Evolutionary conservation across 2,329 filamentous ascomycete species (phyloP).

Genomic region (Nemania diffusa): DNA sequence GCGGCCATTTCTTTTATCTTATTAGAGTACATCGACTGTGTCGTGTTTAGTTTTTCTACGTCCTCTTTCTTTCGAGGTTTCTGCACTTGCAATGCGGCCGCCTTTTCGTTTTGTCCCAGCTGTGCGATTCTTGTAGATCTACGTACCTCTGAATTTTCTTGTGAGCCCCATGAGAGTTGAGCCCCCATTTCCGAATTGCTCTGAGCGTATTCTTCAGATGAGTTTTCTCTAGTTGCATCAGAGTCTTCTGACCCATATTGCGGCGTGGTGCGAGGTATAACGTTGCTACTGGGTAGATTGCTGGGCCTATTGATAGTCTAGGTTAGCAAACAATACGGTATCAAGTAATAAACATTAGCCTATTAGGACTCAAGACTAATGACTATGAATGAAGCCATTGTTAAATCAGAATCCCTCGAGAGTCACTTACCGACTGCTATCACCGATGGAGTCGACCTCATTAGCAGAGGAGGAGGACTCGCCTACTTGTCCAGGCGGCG

Average conservation of each 20-base stretch:
- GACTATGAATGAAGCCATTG: background rate
- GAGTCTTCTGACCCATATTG: background rate
- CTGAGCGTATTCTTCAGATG: background rate
- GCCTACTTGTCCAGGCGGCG: background rate
- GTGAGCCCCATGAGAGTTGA: too few relatives aligned
- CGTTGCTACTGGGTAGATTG: background rate
- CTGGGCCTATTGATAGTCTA: background rate
- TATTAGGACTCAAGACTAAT: background rate
- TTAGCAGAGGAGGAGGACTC: too few relatives aligned
- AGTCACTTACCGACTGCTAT: slow-evolving; percentile 3
- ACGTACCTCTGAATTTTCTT: too few relatives aligned
- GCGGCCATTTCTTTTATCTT: background rate
- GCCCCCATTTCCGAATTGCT: background rate
- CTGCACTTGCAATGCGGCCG: too few relatives aligned
- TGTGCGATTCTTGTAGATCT: too few relatives aligned
- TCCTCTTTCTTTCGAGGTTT: too few relatives aligned
- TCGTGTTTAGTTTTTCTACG: too few relatives aligned
- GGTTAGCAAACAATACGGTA: slow-evolving; percentile 1
- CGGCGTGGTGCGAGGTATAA: background rate
- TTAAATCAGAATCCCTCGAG: background rate
- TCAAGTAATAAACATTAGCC: background rate
- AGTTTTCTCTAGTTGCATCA: too few relatives aligned
- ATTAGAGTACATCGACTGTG: background rate
- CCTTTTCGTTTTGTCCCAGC: too few relatives aligned
- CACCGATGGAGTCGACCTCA: too few relatives aligned